Evolutionary conservation across 495 filamentous ascomycete species (phyloP), one percentile per base, ranked within the genome.

Genomic region (Apodospora peruviana): DNA sequence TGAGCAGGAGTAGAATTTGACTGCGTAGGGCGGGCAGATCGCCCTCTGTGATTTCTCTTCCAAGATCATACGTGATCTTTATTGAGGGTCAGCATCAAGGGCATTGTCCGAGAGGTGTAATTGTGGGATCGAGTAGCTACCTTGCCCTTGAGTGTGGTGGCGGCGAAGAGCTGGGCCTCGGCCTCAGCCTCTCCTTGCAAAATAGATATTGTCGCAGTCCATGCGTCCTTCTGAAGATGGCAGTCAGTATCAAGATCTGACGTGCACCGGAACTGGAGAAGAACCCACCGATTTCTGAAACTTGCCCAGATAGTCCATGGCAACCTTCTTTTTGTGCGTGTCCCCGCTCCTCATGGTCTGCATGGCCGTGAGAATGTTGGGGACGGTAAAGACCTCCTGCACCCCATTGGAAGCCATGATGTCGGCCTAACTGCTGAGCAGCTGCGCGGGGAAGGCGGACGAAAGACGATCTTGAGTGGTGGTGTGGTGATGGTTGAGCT

Each of bases 111-210:
- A 10, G 16, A 27, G n/a, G 27, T 24, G n/a, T 19, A 11, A 14
- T 29, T 17, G 43, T 16, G 18, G 38, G 50, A 48, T 52, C 51
- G 55, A 46, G 55, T 75, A 17, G 40, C 19, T 75, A 96, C 93
- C 84, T 99, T 99, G 69, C 93, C 94, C 73, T 94, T 96, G 61
- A 99, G 72, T 38, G 93, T 97, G 23, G 90, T 96, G 45, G 94
- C 93, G 5, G 94, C 93, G 67, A 99, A 99, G 50, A 97, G 73
- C 69, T 91, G 94, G 20, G 86, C 87, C 62, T 94, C 90, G 23
- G 84, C 75, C 48, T 88, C 82, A 36, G 83, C 79, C 39, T 82
- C 65, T 16, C 86, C 83, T 65, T 95, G 87, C 52, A 99, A 69
- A 51, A 99, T 84, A 39, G 81, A 78, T 61, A 95, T 85, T 39